These are phyloP conservation scores for Withania somnifera DNA, from an alignment of 305 asterid species.

Conservation along the genomic window DNA sequence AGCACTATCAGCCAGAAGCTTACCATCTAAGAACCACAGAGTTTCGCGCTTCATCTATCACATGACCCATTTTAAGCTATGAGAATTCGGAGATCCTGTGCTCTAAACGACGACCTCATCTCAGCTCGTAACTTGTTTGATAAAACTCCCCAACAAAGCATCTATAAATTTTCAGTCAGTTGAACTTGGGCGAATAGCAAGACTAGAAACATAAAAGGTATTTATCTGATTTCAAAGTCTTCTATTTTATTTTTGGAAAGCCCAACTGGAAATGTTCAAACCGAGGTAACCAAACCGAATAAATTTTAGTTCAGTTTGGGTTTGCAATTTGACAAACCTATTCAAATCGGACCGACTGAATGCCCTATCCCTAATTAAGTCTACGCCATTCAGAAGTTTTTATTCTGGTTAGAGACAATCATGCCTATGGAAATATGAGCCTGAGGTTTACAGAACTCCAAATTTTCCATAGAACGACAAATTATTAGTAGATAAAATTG, in stretches of 20 bases:
- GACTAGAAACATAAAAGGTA: neutral
- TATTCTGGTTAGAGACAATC: neutral
- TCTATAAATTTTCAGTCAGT: conserved; percentile 8
- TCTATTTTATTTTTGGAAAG: neutral
- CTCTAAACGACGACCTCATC: conserved; percentile 32
- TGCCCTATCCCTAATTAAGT: neutral
- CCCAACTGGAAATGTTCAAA: neutral
- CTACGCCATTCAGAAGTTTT: neutral
- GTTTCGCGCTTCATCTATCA: conserved; percentile 36
- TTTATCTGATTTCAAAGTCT: neutral
- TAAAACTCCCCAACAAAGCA: conserved; percentile 43
- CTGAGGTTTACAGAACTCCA: neutral
- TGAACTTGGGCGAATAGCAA: neutral
- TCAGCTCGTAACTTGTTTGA: conserved; percentile 65
- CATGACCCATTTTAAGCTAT: conserved; percentile 55
- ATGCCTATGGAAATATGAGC: neutral
- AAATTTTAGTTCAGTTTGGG: neutral
- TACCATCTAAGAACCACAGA: conserved; percentile 33
- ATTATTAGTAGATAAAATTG: neutral
- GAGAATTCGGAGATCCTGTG: conserved; percentile 44
- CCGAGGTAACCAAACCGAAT: neutral
- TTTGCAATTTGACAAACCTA: neutral
- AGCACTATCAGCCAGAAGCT: conserved; percentile 4
- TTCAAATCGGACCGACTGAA: neutral
- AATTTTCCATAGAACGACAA: neutral